A percentile compares a stretch with the other conserved stretches of the same genome.
Conservation (phyloP, 2,329 filamentous ascomycete genomes). For the Botrytis deweyae region DNA sequence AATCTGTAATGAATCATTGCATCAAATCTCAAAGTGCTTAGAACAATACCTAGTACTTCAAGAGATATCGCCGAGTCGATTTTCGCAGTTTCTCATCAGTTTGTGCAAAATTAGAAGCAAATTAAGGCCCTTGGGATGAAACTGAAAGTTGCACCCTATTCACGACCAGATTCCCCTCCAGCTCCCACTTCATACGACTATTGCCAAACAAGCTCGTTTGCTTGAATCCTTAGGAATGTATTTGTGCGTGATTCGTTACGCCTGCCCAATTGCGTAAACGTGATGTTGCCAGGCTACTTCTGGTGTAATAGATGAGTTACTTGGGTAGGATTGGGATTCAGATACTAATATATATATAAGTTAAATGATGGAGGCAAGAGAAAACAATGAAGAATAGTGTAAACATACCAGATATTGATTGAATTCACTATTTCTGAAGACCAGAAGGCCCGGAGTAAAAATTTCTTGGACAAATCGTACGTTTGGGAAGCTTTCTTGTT, state of each 20-base stretch:
- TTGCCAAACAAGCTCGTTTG: neutral
- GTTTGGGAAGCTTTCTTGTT: neutral
- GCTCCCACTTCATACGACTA: neutral
- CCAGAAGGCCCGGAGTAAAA: neutral
- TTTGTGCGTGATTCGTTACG: neutral
- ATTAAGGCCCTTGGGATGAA: neutral
- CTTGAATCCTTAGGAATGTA: neutral
- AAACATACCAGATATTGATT: neutral
- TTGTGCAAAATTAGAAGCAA: neutral
- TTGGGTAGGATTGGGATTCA: neutral
- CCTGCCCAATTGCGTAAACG: neutral
- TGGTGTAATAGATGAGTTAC: neutral
- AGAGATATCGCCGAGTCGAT: neutral
- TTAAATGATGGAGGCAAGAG: neutral
- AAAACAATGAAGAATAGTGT: neutral
- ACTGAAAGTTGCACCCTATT: neutral
- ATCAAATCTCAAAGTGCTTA: neutral
- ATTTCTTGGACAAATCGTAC: neutral
- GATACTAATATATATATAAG: neutral
- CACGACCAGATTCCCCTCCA: neutral
- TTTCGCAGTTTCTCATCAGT: neutral
- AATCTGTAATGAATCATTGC: neutral
- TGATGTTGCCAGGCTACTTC: neutral
- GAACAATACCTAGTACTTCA: neutral
- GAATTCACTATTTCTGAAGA: neutral